Conservation (phyloP, 805 yeast species). For the Kockiozyma suomiensis region DNA sequence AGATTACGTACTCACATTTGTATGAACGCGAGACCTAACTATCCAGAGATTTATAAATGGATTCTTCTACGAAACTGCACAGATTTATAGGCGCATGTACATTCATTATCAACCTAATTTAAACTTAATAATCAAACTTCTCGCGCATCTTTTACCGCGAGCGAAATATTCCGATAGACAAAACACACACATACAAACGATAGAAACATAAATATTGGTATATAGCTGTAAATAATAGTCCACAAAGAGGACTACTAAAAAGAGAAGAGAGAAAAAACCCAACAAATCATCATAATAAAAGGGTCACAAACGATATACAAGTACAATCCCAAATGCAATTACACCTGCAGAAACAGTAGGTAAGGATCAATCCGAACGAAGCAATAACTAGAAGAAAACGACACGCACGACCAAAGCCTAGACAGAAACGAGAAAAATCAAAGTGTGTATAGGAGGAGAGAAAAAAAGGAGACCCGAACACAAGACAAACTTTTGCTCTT, state of each 20-base stretch:
- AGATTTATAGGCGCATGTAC: background rate
- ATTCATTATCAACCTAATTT: background rate
- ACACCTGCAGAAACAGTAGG: constrained; percentile 12
- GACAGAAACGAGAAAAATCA: background rate
- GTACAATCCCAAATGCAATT: constrained; percentile 29
- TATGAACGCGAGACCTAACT: no score
- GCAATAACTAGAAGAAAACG: background rate
- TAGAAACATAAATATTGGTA: background rate
- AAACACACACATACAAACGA: background rate
- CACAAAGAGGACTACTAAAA: background rate
- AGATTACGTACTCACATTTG: no score
- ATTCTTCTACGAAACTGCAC: no score
- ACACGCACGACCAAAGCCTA: constrained; percentile 8
- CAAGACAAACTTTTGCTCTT: constrained; percentile 28
- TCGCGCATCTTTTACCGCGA: background rate
- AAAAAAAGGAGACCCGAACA: constrained; percentile 3
- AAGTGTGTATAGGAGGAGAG: background rate
- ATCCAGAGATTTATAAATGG: no score
- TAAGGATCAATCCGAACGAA: constrained; percentile 5
- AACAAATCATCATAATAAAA: background rate
- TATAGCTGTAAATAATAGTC: background rate
- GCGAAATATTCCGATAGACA: background rate
- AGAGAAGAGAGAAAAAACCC: background rate
- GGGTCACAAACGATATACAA: constrained; percentile 14
- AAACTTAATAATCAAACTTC: background rate